Base-by-base conservation (phyloP, 2,329 filamentous ascomycete species). In the Aureobasidium subglaciale region DNA sequence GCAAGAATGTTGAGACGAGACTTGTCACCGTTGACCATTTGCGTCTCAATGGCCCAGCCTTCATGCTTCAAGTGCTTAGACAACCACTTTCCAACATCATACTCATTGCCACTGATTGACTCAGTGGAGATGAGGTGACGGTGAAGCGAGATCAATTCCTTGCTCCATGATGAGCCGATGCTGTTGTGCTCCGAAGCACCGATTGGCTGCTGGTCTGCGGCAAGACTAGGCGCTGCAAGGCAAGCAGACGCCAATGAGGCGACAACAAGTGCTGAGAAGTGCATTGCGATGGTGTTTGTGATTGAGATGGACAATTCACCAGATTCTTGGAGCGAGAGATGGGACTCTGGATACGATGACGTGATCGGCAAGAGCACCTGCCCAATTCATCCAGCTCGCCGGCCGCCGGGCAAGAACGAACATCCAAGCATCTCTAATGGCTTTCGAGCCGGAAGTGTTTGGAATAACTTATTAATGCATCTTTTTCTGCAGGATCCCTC, bases 1-100 rank as follows among this genome's bases (percentile, higher is more conserved):
- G 90, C 90, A 37, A 91, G 75, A 46, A 96, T 76, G 64, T 96
- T 96, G 75, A 86, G 90, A 38, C 87, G 79, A 29, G 70, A 67
- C 8, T 63, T 63, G 22, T 59, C 55, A 35, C 72, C 60, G 55
- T 72, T 68, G 52, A 73, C 67, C 67, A 75, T 66, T 63, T 87
- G 84, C 56, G 76, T 79, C 62, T 86, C 78, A 29, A 86, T 83
- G 0, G 76, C 81, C 69, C 85, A 86, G 62, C 80, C 77, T 58
- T 78, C 76, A 3, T 70, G 66, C 56, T 76, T 68, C 5, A 96
- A 81, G 64, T 88, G 89, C 1, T 78, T 72, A 32, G 80, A 75
- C 5, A 96, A 78, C 71, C 85, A 90, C 45, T 79, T 67, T 40
- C 85, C 88, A 7, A 90, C 83, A 0, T 78, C 72, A 38, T 80